These are phyloP conservation scores for Starmerella stellata DNA, from an alignment of 805 yeast species.

Conservation along the genomic window DNA sequence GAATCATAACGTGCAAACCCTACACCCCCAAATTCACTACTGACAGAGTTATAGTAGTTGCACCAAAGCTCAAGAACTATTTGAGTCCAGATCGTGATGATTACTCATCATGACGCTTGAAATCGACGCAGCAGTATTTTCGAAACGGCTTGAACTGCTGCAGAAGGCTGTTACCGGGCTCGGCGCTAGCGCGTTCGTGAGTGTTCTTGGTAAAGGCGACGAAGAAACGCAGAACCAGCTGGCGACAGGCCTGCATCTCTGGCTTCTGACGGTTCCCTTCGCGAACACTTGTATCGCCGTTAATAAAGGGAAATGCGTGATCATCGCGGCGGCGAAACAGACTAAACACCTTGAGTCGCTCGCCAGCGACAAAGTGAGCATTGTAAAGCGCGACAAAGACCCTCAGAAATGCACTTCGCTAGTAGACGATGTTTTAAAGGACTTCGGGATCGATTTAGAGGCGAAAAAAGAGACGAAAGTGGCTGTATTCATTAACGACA, in stretches of 20 bases:
- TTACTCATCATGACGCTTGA: slow-evolving; percentile 9
- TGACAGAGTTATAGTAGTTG: no score
- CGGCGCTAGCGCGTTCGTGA: slow-evolving; percentile 33
- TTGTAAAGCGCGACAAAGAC: slow-evolving; percentile 71
- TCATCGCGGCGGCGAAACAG: slow-evolving; percentile 70
- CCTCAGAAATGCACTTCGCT: slow-evolving; percentile 51
- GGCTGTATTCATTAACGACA: slow-evolving; percentile 60
- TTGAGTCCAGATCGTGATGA: no score
- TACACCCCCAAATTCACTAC: no score
- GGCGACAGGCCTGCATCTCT: slow-evolving; percentile 61
- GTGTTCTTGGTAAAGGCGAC: slow-evolving; percentile 69
- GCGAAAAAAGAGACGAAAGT: slow-evolving; percentile 28
- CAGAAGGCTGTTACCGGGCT: slow-evolving; percentile 18
- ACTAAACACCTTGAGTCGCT: slow-evolving; percentile 58
- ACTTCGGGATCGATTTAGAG: slow-evolving; percentile 10
- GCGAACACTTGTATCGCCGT: slow-evolving; percentile 71
- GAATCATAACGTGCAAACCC: no score
- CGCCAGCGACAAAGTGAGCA: slow-evolving; percentile 29
- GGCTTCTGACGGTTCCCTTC: slow-evolving; percentile 89
- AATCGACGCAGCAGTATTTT: slow-evolving; percentile 21
- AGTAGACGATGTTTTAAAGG: slow-evolving; percentile 38
- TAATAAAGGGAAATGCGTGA: slow-evolving; percentile 37
- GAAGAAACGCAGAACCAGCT: slow-evolving; percentile 81
- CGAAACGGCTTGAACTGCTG: slow-evolving; percentile 20
- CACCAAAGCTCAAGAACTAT: no score